Conservation (phyloP, 306 rosid genomes). For the Ziziphus jujuba region DNA sequence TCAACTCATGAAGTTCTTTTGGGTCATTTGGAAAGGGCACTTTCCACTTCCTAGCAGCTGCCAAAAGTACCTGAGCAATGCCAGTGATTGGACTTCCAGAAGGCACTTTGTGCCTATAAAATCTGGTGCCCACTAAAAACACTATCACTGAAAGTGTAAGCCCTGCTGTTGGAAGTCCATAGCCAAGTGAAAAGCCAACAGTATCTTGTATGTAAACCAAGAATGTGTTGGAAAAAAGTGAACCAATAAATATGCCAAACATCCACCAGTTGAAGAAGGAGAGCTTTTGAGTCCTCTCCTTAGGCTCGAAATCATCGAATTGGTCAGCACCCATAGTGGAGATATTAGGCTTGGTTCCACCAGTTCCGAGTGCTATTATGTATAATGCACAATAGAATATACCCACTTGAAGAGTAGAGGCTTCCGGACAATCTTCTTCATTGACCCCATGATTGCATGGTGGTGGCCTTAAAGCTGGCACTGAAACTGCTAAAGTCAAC, state of each 20-base stretch:
- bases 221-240: conserved; percentile 48
- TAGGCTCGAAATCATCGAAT: conserved; percentile 60
- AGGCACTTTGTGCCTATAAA: conserved; percentile 59
- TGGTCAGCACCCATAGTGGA: conserved; percentile 74
- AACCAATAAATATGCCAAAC: conserved; percentile 49
- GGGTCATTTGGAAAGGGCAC: conserved; percentile 40
- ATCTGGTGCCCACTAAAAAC: conserved; percentile 50
- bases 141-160: conserved; percentile 43
- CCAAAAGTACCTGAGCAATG: conserved; percentile 47
- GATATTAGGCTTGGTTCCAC: conserved; percentile 67
- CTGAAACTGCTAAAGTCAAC: conserved; percentile 51
- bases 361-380: conserved; percentile 55
- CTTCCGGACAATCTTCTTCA: conserved; percentile 28
- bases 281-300: conserved; percentile 44
- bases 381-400: conserved; percentile 54
- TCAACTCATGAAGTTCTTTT: conserved; percentile 58
- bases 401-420: conserved; percentile 44
- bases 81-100: conserved; percentile 56
- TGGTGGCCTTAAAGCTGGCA: conserved; percentile 55
- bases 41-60: conserved; percentile 50
- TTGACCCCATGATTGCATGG: conserved; percentile 22
- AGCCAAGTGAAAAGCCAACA: conserved; percentile 56
- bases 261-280: conserved; percentile 75
- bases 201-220: conserved; percentile 60
- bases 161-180: conserved; percentile 61